Percentiles rank a stretch among this genome's conserved stretches.
Conservation (phyloP, 305 asterid genomes). For the Fraxinus sp. region DNA sequence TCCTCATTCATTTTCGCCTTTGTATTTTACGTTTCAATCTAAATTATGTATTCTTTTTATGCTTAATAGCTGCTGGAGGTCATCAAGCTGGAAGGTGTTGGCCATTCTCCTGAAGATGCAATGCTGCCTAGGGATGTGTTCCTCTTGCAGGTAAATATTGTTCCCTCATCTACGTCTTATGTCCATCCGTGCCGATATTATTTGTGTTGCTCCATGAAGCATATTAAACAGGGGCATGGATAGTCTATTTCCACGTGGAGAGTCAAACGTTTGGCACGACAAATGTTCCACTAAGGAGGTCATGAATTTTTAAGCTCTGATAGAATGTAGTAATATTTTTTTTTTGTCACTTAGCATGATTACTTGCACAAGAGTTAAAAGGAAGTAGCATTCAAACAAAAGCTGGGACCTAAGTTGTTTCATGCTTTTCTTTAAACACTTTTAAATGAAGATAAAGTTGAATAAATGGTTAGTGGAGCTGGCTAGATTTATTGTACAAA, state of each 20-base stretch:
- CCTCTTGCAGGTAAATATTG: conserved; percentile 70
- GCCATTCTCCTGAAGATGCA: conserved; percentile 76
- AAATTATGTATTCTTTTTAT: conserved; percentile 2
- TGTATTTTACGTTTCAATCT: not conserved
- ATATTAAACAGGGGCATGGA: not conserved
- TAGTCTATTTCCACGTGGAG: not conserved
- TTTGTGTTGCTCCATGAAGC: not conserved
- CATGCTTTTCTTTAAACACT: not conserved
- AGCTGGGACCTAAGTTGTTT: not conserved
- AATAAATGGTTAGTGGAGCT: not conserved
- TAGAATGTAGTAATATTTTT: not conserved
- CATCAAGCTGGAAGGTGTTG: conserved; percentile 77
- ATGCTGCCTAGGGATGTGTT: conserved; percentile 78
- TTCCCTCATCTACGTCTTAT: not conserved
- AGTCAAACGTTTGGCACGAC: not conserved
- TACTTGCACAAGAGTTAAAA: not conserved
- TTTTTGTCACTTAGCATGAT: not conserved
- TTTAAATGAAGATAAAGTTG: not conserved
- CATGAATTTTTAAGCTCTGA: not conserved
- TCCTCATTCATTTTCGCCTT: not conserved
- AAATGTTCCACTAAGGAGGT: not conserved
- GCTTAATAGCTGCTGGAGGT: conserved; percentile 77
- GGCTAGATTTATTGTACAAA: not conserved
- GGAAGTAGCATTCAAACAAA: not conserved
- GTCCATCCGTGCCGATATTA: not conserved